Percentiles rank a stretch among this genome's conserved stretches.
Conservation (phyloP, 1,284 basidiomycete species). For the Ceratobasidium sp. region DNA sequence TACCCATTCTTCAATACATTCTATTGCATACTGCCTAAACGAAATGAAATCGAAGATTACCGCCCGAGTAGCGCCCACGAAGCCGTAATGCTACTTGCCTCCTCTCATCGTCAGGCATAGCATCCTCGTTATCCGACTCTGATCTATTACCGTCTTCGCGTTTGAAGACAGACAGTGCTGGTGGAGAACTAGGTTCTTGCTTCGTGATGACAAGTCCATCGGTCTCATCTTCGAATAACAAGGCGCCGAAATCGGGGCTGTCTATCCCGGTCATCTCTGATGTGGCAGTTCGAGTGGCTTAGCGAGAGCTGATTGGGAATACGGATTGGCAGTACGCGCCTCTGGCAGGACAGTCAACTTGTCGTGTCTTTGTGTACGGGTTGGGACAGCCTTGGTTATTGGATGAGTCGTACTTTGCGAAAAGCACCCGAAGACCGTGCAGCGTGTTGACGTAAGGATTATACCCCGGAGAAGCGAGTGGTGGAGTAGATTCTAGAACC, state of each 20-base stretch:
- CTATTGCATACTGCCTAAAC: conserved; percentile 19
- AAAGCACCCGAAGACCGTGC: neutral
- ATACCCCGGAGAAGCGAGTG: neutral
- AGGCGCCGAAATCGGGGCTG: neutral
- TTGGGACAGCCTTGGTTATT: neutral
- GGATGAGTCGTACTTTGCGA: neutral
- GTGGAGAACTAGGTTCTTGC: neutral
- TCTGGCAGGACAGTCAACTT: neutral
- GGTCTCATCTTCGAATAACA: neutral
- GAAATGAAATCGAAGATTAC: neutral
- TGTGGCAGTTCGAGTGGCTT: neutral
- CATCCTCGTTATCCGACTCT: neutral
- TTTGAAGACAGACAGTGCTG: neutral
- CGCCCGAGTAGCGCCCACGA: neutral
- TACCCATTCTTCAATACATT: conserved; percentile 27
- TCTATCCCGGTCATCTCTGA: neutral
- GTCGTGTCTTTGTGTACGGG: neutral
- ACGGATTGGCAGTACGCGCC: neutral
- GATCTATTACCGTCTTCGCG: neutral
- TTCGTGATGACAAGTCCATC: neutral
- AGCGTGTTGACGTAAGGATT: neutral
- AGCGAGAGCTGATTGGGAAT: neutral
- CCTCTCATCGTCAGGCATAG: conserved; percentile 17
- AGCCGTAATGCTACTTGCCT: neutral
- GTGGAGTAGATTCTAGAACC: neutral